Percentiles rank a stretch among this genome's conserved stretches.
These are phyloP conservation scores for Lachnellula arida DNA, from an alignment of 2,329 filamentous ascomycete species.

Conservation along the genomic window DNA sequence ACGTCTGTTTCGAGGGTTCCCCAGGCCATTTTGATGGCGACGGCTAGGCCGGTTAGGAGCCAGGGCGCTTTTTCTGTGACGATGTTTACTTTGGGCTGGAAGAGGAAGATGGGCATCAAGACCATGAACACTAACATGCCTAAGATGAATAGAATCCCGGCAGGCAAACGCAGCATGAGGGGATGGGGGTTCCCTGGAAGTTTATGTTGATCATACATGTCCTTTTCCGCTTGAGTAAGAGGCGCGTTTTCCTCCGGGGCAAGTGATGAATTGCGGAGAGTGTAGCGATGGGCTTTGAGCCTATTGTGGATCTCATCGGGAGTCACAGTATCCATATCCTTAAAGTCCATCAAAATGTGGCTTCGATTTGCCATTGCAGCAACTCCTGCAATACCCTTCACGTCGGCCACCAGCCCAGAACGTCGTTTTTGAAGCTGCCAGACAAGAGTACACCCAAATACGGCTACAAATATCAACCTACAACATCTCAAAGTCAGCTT, in stretches of 20 bases:
- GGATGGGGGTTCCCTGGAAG: slow-evolving; percentile 60
- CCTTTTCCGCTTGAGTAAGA: slow-evolving; percentile 37
- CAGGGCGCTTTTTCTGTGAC: slow-evolving; percentile 60
- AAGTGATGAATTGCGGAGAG: slow-evolving; percentile 65
- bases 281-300: slow-evolving; percentile 62
- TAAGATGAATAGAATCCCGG: slow-evolving; percentile 56
- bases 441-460: slow-evolving; percentile 53
- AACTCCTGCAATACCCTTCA: slow-evolving; percentile 68
- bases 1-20: slow-evolving; percentile 63
- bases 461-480: slow-evolving; percentile 50
- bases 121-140: slow-evolving; percentile 52
- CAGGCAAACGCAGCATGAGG: slow-evolving; percentile 58
- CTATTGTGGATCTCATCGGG: slow-evolving; percentile 63
- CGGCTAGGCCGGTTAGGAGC: slow-evolving; percentile 60
- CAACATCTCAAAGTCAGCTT: too few species aligned
- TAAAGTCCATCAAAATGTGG: slow-evolving; percentile 71
- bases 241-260: slow-evolving; percentile 56
- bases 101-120: slow-evolving; percentile 59
- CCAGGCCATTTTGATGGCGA: slow-evolving; percentile 65
- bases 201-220: slow-evolving; percentile 46
- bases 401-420: slow-evolving; percentile 63
- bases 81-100: slow-evolving; percentile 45
- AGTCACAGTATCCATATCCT: slow-evolving; percentile 63
- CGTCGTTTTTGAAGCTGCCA: slow-evolving; percentile 57
- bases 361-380: slow-evolving; percentile 71